Percentiles rank a stretch among this genome's conserved stretches.
These are phyloP conservation scores for Picea sitchensis DNA, from an alignment of 75 land plant species.

Conservation along the genomic window DNA sequence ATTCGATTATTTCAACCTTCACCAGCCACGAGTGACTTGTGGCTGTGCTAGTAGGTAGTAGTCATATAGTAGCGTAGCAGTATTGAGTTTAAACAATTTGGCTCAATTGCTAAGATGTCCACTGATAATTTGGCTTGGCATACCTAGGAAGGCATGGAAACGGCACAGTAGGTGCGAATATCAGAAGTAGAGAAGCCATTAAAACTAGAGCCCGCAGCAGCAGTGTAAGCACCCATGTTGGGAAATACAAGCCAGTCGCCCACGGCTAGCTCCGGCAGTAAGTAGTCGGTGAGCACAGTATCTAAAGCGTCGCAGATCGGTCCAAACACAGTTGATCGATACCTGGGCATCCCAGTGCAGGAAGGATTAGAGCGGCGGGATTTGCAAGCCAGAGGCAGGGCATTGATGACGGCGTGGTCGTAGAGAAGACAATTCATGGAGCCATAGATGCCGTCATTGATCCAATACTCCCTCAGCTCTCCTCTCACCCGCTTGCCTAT, in stretches of 20 bases:
- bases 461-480: constrained; percentile 50
- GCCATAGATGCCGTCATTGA: constrained; percentile 59
- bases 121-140: too few species aligned
- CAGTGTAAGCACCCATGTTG: constrained; percentile 58
- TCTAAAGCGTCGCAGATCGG: constrained; percentile 64
- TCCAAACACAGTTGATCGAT: constrained; percentile 38
- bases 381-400: constrained; percentile 19
- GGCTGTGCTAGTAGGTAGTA: too few species aligned
- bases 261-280: constrained; percentile 38
- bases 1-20: too few species aligned
- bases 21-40: too few species aligned
- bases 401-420: constrained; percentile 44
- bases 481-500: constrained; percentile 49
- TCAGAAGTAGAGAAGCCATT: constrained; percentile 43
- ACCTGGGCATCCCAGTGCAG: constrained; percentile 6
- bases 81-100: too few species aligned
- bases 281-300: constrained; percentile 30
- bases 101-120: too few species aligned
- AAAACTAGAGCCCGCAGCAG: constrained; percentile 48
- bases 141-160: too few species aligned
- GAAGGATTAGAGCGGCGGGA: constrained; percentile 5
- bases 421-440: constrained; percentile 53
- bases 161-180: constrained; percentile 17
- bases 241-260: constrained; percentile 54
- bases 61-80: too few species aligned